phyloP scores from a whole-genome alignment of 805 yeast genomes.

The Saccharomycopsis sp. region DNA sequence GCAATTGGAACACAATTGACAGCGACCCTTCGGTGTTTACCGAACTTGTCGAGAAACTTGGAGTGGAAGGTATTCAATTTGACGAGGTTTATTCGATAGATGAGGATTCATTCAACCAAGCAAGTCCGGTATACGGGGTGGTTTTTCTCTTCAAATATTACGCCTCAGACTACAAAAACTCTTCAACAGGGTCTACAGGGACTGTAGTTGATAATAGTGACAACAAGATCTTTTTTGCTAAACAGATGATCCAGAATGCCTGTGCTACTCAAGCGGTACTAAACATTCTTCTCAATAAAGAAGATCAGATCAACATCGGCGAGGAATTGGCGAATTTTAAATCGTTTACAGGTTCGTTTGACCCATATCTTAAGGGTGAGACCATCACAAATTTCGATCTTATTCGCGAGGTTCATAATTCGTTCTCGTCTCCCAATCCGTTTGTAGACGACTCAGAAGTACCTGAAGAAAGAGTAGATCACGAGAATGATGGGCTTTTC shows the following conservation, averaged over 20 bases:
- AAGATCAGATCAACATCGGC: constrained; percentile 39
- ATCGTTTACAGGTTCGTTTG: constrained; percentile 46
- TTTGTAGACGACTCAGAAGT: constrained; percentile 37
- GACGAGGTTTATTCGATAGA: constrained; percentile 54
- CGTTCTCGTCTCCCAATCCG: constrained; percentile 50
- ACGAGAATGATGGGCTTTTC: constrained; percentile 46
- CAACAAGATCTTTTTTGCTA: constrained; percentile 49
- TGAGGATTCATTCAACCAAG: constrained; percentile 21
- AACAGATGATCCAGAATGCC: constrained; percentile 59
- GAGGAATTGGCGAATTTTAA: constrained; percentile 41
- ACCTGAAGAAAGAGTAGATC: constrained; percentile 24
- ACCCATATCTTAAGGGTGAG: constrained; percentile 53
- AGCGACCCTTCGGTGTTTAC: constrained; percentile 63
- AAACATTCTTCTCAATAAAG: constrained; percentile 44
- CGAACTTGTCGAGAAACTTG: constrained; percentile 50
- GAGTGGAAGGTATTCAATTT: constrained; percentile 47
- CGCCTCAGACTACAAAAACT: constrained; percentile 1
- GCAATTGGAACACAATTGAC: constrained; percentile 54
- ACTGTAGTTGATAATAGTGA: constrained; percentile 23
- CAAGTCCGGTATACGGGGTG: constrained; percentile 47
- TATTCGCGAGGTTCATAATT: constrained; percentile 52
- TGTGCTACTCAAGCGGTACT: constrained; percentile 72
- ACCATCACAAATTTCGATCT: constrained; percentile 52
- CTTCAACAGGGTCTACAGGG: neutral
- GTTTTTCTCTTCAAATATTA: constrained; percentile 59